Evolutionary conservation across 768 basidiomycete genomes (phyloP), one percentile per base, ranked within the genome.

Genomic region (Naganishia onofrii): DNA sequence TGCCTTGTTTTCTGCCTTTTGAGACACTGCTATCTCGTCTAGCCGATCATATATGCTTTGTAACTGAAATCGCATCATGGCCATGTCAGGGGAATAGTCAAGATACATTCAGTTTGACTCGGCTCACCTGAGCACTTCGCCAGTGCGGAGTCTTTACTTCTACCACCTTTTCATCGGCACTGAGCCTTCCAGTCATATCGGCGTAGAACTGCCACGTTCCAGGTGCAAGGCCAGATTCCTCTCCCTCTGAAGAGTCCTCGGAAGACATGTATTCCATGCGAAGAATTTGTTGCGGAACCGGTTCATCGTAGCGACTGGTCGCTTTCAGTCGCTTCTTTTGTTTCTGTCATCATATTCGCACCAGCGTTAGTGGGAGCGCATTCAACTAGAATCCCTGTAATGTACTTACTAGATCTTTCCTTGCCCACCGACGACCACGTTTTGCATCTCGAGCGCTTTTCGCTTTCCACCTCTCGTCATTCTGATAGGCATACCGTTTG

Each of bases 221-320:
- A 23, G 57, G 28, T 19, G 57, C 36, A 21, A 56, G 53, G 17
- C 72, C 71, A 53, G 71, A 67, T 23, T 74, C 74, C 57, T 76
- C 75, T 1, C 76, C 78, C 28, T 77, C 73, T 17, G 77, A 77
- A 1, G 79, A 80, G 54, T 79, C 77, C 68, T 80, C 79, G 23
- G 75, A 76, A 12, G 78, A 79, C 77, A 78, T 78, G 71, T 81
- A 81, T 53, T 81, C 78, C 58, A 81, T 71, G 26, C 72, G 74
- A 1, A 70, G 56, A 42, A 70, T 34, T 9, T 67, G 53, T 12
- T 42, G 55, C 9, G 53, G 42, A 10, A 70, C 8, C 38, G 19
- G 21, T 42, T 66, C 38, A 9, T 56, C 51, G 52, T 66, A 29
- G 29, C 55, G 65, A 3, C 34, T 29, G 2, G 75, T 60, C 26